These are phyloP conservation scores for Urtica urens DNA, from an alignment of 306 rosid genomes.

Conservation along the genomic window DNA sequence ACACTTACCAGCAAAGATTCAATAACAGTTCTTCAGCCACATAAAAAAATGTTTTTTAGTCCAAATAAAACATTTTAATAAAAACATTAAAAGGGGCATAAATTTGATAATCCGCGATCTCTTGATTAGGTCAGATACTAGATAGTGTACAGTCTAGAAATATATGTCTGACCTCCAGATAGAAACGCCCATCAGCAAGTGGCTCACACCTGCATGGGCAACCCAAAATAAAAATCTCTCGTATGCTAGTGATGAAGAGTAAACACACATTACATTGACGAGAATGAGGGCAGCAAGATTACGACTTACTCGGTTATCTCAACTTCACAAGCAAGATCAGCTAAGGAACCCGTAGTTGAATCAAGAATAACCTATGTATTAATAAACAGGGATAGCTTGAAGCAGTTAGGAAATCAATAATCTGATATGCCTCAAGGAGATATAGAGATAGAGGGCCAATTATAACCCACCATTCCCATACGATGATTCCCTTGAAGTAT, in stretches of 20 bases:
- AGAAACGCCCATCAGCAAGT: slow-evolving; percentile 94
- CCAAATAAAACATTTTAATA: too few species aligned
- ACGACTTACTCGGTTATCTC: slow-evolving; percentile 94
- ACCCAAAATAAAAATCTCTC: too few species aligned
- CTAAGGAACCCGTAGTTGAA: slow-evolving; percentile 60
- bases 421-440: slow-evolving; percentile 16
- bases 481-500: slow-evolving; percentile 97
- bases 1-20: too few species aligned
- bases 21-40: too few species aligned
- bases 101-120: too few species aligned
- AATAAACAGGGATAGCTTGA: slow-evolving; percentile 21
- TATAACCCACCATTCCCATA: slow-evolving; percentile 92
- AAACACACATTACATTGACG: background rate
- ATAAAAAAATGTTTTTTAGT: too few species aligned
- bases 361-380: slow-evolving; percentile 61
- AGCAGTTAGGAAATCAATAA: too few species aligned
- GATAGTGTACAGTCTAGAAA: too few species aligned
- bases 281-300: background rate
- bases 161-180: slow-evolving; percentile 61
- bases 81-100: too few species aligned
- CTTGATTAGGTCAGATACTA: too few species aligned
- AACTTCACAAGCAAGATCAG: slow-evolving; percentile 93
- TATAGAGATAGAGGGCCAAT: slow-evolving; percentile 15
- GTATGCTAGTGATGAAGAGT: background rate
- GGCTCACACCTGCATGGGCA: slow-evolving; percentile 76